phyloP scores from a whole-genome alignment of 2,329 filamentous ascomycete genomes.

The Arthrobotrys conoides region DNA sequence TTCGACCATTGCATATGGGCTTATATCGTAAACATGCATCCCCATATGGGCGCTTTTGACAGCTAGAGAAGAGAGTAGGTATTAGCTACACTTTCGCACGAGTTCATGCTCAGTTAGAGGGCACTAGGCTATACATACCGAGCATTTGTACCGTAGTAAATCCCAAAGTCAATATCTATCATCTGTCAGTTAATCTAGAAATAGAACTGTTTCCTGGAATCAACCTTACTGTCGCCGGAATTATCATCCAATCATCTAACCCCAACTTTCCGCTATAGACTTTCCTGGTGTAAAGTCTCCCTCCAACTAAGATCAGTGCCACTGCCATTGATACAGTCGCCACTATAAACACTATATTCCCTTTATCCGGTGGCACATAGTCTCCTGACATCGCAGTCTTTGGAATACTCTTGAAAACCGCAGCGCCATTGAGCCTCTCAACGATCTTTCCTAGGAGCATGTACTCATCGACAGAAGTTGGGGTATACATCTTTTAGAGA shows the following conservation, averaged over 20 bases:
- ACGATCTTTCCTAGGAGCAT: conserved; percentile 28
- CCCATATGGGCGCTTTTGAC: conserved; percentile 38
- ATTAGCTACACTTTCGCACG: too few species aligned
- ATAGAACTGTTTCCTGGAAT: background rate
- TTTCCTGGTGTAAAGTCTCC: conserved; percentile 40
- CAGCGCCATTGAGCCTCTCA: conserved; percentile 35
- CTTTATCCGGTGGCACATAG: conserved; percentile 45
- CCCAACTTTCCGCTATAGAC: conserved; percentile 29
- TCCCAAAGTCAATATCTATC: conserved; percentile 23
- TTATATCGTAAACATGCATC: conserved; percentile 49
- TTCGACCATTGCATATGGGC: conserved; percentile 47
- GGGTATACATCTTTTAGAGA: conserved; percentile 32
- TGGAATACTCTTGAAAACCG: conserved; percentile 32
- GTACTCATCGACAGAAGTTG: conserved; percentile 29
- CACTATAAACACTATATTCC: conserved; percentile 28
- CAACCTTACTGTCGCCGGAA: conserved; percentile 29
- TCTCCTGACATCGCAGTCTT: conserved; percentile 5
- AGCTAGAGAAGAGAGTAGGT: background rate
- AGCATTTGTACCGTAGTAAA: conserved; percentile 38
- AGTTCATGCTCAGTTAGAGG: too few species aligned
- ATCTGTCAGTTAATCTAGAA: background rate
- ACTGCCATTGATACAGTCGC: conserved; percentile 33
- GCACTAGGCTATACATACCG: conserved; percentile 11
- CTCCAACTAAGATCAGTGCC: conserved; percentile 28
- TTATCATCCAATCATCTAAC: conserved; percentile 51